Conservation (phyloP, 495 filamentous ascomycete genomes). For the Penicillium waksmanii region DNA sequence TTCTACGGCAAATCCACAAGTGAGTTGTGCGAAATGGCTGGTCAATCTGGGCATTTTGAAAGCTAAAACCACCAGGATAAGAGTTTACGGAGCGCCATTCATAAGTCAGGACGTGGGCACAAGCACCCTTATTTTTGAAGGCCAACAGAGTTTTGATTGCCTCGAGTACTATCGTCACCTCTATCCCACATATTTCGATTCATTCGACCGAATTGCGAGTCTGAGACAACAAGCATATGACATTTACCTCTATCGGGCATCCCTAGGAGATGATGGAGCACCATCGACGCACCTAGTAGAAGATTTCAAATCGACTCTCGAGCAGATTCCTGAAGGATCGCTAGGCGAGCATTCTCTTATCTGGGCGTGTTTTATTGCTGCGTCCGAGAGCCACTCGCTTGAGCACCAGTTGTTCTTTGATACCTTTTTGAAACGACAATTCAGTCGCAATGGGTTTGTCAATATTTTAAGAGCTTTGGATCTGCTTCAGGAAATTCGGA, state of each 20-base stretch:
- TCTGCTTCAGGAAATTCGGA: neutral
- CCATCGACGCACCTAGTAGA: neutral
- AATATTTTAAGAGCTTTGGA: slow-evolving; percentile 2
- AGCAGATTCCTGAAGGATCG: neutral
- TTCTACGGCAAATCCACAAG: neutral
- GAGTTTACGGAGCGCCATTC: neutral
- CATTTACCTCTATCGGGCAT: slow-evolving; percentile 2
- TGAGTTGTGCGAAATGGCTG: neutral
- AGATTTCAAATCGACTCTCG: neutral
- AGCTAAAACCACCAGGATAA: neutral
- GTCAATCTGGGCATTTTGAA: neutral
- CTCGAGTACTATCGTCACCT: slow-evolving; percentile 1
- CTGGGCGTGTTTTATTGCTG: slow-evolving; percentile 3
- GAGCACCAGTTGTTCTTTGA: slow-evolving; percentile 4
- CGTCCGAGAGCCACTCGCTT: neutral
- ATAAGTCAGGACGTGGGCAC: neutral
- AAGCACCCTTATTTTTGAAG: neutral
- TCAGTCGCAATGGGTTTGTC: neutral
- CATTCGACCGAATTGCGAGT: neutral
- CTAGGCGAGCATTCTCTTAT: neutral
- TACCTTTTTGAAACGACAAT: neutral
- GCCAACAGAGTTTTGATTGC: neutral
- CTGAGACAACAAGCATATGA: neutral
- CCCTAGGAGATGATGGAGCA: neutral
- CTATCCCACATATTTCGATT: neutral